Base-by-base conservation (phyloP, 1,284 basidiomycete species). In the Puccinia coronata region DNA sequence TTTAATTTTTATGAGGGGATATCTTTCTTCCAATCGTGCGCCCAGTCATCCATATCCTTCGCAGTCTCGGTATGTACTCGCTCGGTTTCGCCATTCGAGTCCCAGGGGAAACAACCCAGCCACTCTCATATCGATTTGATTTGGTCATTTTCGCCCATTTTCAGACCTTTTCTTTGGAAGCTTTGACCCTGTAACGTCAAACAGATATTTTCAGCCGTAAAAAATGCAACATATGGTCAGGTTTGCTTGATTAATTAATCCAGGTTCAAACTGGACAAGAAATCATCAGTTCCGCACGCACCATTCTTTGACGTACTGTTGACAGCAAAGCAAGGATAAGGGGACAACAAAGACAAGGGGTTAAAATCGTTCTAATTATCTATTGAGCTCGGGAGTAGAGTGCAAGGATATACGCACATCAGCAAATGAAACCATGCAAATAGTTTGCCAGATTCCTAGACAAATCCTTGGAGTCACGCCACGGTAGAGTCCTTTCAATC, bases 391-490 rank as follows among this genome's bases (percentile, higher is more conserved):
- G n/a, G 4, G 5, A 36, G 4, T 20, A n/a, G 23, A 3, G 28
- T 49, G n/a, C 53, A 31, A 71, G 20, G 28, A 36, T 57, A 47
- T 55, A 80, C 77, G 55, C 28, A 80, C 77, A 80, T 80, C 77
- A 47, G 77, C 77, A 43, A 80, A 80, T 2, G 77, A 80, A 49
- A 83, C 82, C 69, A 83, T 81, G 83, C 85, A 83, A 65, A 86
- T 89, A 16, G 95, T 96, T 87, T 96, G 95, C 95, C 95, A 97
- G 85, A 96, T 90, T 83, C 96, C 96, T 82, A 99, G 91, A 84
- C 91, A 96, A 86, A 99, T 95, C 83, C 97, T 93, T 74, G 97
- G 97, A 0, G 95, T 93, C 28, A 99, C 96, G 85, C 97, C 97
- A 82, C 97, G 92, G 90, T 99, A 99, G 49, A 99, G 89, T 53